These are phyloP conservation scores for Tetragonia tetragonoides DNA, from an alignment of 148 eudicot genomes.

Conservation along the genomic window DNA sequence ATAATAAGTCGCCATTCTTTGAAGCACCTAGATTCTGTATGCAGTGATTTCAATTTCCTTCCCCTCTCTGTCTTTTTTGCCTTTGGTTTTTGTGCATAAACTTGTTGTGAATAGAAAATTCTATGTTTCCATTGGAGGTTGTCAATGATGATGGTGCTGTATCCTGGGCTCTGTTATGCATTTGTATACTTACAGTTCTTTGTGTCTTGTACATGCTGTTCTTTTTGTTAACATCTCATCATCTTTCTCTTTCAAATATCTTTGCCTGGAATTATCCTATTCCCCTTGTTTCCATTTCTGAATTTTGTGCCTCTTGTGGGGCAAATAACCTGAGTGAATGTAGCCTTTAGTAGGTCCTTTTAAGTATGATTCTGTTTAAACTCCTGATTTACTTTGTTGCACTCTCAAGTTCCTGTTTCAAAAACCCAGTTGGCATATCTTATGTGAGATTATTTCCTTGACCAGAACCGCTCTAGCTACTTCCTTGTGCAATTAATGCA, in stretches of 20 bases:
- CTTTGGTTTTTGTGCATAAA: conserved; percentile 7
- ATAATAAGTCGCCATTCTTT: neutral
- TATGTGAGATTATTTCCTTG: conserved; percentile 35
- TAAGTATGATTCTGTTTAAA: neutral
- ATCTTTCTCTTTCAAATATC: neutral
- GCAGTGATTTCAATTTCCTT: neutral
- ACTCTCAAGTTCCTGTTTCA: neutral
- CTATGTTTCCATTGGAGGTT: conserved; percentile 59
- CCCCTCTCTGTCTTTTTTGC: neutral
- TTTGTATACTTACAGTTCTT: neutral
- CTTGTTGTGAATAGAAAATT: conserved; percentile 1
- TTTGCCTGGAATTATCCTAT: neutral
- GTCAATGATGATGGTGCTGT: conserved; percentile 98
- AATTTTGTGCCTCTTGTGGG: neutral
- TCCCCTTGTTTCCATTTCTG: neutral
- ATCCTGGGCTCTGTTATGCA: conserved; percentile 47
- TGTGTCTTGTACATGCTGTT: neutral
- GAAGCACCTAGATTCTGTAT: neutral
- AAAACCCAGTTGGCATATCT: neutral
- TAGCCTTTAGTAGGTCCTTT: neutral
- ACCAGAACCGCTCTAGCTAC: conserved; percentile 64
- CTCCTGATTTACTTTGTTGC: neutral
- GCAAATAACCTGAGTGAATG: neutral
- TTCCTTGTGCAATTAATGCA: conserved; percentile 94
- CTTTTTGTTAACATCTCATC: neutral